A percentile compares a stretch with the other conserved stretches of the same genome.
Conservation (phyloP, 129 eudicot genomes). For the Heracleum sosnowskyi region DNA sequence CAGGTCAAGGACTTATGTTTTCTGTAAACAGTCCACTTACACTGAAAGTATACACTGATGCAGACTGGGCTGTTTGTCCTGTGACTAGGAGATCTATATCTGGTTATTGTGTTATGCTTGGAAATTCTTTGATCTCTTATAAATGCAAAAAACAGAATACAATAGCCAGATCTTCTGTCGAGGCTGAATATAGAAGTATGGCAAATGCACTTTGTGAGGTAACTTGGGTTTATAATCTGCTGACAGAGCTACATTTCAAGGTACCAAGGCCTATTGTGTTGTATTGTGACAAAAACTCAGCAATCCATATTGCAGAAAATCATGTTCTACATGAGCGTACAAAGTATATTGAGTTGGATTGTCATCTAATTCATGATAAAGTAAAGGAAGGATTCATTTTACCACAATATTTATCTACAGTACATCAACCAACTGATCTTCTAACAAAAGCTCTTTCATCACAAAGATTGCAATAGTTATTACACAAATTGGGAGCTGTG, state of each 20-base stretch:
- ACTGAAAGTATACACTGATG: too few relatives aligned
- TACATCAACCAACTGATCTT: too few relatives aligned
- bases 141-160: too few relatives aligned
- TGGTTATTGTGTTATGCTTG: conserved; percentile 5
- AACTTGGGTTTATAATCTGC: not conserved
- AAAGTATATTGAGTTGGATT: not conserved
- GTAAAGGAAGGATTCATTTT: not conserved
- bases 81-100: not conserved
- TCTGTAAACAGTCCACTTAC: not conserved
- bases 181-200: conserved; percentile 8
- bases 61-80: not conserved
- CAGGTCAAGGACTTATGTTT: not conserved
- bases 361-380: not conserved
- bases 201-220: not conserved
- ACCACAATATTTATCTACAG: too few relatives aligned
- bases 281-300: too few relatives aligned
- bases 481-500: too few relatives aligned
- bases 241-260: not conserved
- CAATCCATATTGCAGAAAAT: too few relatives aligned
- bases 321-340: too few relatives aligned
- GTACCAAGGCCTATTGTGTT: not conserved
- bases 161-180: not conserved
- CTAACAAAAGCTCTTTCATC: too few relatives aligned
- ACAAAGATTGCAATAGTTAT: too few relatives aligned
- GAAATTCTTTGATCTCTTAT: not conserved